A percentile compares a stretch with the other conserved stretches of the same genome.
Evolutionary conservation across 202 grass and related monocot species (phyloP).

Genomic region (Digitaria exilis): DNA sequence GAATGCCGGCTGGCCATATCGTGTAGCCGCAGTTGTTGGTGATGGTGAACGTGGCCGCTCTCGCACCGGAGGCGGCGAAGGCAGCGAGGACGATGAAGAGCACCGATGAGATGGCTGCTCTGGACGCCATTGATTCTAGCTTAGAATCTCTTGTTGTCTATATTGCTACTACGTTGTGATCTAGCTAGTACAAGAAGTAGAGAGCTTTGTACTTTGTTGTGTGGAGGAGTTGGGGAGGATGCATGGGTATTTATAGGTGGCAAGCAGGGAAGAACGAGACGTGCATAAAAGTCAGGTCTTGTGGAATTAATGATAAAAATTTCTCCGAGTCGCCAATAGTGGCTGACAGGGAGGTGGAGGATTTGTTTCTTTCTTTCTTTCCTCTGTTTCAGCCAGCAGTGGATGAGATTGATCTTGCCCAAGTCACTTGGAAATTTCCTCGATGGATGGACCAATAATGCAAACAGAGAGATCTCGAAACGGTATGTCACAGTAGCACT

Average conservation of each 20-base stretch:
- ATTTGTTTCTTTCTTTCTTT: too few species aligned
- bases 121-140: neutral
- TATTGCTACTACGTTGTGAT: too few species aligned
- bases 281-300: neutral
- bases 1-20: conserved; percentile 49
- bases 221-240: neutral
- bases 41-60: neutral
- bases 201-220: neutral
- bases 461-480: too few species aligned
- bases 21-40: conserved; percentile 28
- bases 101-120: neutral
- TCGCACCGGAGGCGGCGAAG: neutral
- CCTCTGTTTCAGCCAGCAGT: too few species aligned
- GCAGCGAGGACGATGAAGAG: neutral
- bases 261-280: neutral
- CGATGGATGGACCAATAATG: too few species aligned
- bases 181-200: too few species aligned
- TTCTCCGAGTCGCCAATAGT: neutral
- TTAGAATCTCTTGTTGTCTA: neutral
- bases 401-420: too few species aligned
- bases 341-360: neutral
- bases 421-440: too few species aligned
- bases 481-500: too few species aligned
- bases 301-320: neutral
- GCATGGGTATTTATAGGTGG: neutral